Evolutionary conservation across 2,329 filamentous ascomycete species (phyloP), one percentile per base, ranked within the genome.

Genomic region (Aureobasidium pullulans): DNA sequence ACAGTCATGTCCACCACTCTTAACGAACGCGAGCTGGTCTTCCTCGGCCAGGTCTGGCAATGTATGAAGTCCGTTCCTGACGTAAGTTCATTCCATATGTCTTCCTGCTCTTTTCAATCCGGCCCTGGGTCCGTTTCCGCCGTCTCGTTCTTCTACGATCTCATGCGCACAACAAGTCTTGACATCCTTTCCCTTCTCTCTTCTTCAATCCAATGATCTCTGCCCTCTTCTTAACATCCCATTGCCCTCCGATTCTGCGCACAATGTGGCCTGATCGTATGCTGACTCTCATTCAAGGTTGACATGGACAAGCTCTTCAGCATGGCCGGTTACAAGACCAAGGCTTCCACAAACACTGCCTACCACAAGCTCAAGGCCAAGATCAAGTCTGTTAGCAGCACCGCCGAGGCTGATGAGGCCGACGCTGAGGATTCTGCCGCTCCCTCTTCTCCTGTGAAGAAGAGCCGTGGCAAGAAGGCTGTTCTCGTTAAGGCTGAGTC

Each of bases 351-450:
- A 0, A 63, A 53, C 46, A 64, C 60, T 4, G 58, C 59, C n/a
- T 66, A 52, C 43, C 9, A 91, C 80, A 78, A 87, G 82, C 23
- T 82, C 78, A 29, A 89, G 89, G 59, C 96, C 70, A 65, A 96
- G 75, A 67, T 87, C 3, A 32, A 11, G 5, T 39, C n/a, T 15
- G n/a, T 11, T 9, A 32, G 32, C 42, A 43, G 4, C 2, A 32
- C 37, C 15, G 16, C 40, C 29, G 28, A 32, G 8, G 46, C 11
- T 23, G 40, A 48, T 4, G 60, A 23, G 6, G 31, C 46, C 46
- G 47, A 46, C 29, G 37, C 11, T 11, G 42, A 52, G 9, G 47
- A 46, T 6, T 23, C 43, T n/a, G 13, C 47, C 19, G 48, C 11
- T 15, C 9, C 34, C 32, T 19, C 31, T n/a, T 8, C 58, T 2